Conservation (phyloP, 2,329 filamentous ascomycete genomes). For the Neonectria neomacrospora region DNA sequence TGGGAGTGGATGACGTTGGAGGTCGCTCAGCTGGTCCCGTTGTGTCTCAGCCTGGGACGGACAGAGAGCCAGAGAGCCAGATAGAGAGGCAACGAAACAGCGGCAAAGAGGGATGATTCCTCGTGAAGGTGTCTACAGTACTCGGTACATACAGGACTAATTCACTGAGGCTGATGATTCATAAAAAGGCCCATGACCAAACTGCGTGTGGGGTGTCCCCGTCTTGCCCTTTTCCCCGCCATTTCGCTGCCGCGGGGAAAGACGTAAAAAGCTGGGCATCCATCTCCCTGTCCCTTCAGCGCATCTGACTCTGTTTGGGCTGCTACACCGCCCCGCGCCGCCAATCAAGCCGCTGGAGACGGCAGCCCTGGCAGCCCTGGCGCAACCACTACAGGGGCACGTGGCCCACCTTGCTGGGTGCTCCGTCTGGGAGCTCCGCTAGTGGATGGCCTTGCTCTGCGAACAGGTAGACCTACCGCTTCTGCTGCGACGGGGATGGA, state of each 20-base stretch:
- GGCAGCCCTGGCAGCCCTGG: not conserved
- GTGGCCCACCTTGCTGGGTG: conserved; percentile 1
- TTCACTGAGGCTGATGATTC: not conserved
- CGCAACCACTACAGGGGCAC: conserved; percentile 21
- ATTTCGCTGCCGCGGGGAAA: conserved; percentile 4
- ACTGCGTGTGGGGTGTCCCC: conserved; percentile 16
- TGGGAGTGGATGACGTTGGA: conserved; percentile 2
- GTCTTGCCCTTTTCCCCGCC: conserved; percentile 20
- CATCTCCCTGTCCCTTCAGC: too few relatives aligned
- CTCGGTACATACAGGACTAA: too few relatives aligned
- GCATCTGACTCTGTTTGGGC: conserved; percentile 15
- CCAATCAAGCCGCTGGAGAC: not conserved
- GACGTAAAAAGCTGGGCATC: not conserved
- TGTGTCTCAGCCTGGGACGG: not conserved
- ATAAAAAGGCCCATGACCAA: conserved; percentile 28
- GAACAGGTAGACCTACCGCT: not conserved
- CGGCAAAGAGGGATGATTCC: not conserved
- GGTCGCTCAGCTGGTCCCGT: not conserved
- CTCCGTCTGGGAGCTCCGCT: not conserved
- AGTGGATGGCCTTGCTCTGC: not conserved
- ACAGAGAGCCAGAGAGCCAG: not conserved
- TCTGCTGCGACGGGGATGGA: too few relatives aligned
- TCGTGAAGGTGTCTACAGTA: not conserved
- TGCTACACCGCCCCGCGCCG: conserved; percentile 3
- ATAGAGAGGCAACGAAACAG: not conserved